These are phyloP conservation scores for Candida incommunis DNA, from an alignment of 805 yeast genomes.

Conservation along the genomic window DNA sequence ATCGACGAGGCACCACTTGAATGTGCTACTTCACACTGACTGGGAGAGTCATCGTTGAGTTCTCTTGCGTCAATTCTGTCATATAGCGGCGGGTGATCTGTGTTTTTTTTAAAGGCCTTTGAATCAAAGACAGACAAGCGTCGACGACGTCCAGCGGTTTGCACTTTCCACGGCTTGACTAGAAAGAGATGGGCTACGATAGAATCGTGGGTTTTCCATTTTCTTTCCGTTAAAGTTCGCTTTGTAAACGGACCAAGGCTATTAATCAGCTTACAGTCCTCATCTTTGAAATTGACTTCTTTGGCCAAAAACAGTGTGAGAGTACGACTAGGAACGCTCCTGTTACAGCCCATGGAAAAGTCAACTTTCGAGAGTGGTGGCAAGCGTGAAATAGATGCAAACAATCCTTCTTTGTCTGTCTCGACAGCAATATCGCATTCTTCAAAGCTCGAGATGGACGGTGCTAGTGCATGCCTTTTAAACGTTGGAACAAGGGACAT, in stretches of 20 bases:
- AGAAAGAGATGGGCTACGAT: not conserved
- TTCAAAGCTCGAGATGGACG: not conserved
- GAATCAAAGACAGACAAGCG: not conserved
- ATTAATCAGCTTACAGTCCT: not conserved
- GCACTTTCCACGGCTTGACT: not conserved
- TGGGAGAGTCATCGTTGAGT: too few species aligned
- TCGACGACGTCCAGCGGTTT: not conserved
- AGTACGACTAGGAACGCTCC: not conserved
- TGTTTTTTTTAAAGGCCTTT: not conserved
- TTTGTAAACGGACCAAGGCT: not conserved
- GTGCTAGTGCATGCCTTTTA: too few species aligned
- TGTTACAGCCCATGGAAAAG: not conserved
- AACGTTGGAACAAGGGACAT: not conserved
- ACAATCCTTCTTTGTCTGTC: too few species aligned
- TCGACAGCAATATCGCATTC: too few species aligned
- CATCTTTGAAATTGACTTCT: not conserved
- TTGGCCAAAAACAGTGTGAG: not conserved
- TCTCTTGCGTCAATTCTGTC: too few species aligned
- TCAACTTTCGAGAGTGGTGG: too few species aligned
- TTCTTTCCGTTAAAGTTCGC: not conserved
- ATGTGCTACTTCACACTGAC: too few species aligned
- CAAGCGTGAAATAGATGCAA: too few species aligned
- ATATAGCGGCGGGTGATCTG: too few species aligned
- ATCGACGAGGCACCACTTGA: too few species aligned
- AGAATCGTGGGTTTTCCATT: not conserved